Base-by-base conservation (phyloP, 2,329 filamentous ascomycete genomes). In the Knoxdaviesia capensis region DNA sequence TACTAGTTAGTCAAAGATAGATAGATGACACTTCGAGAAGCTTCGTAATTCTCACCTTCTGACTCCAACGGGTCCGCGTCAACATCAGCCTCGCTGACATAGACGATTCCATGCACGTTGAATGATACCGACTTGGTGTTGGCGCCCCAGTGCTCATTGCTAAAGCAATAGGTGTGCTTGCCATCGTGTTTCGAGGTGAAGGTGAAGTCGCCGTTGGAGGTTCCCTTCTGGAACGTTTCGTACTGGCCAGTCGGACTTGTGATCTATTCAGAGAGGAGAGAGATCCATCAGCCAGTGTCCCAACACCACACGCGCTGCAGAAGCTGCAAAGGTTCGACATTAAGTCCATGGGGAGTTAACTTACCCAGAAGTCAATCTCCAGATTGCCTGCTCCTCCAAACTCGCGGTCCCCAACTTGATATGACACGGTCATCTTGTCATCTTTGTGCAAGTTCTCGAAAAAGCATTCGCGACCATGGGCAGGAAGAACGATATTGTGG, bases 31-130 rank as follows among this genome's bases (percentile, higher is more conserved):
- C 3, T 20, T 20, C 20, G 6, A 7, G 11, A 38, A 41, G 35
- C 5, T 2, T 8, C 8, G 38, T 5, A 38, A 47, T 7, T 57
- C 66, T 47, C 69, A 88, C 84, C 79, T 75, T 96, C 90, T 48
- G 72, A 71, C 60, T 98, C 90, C 50, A 98, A 68, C 20, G 90
- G 90, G 56, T 96, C 88, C 52, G 80, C 73, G 31, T 82, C 74
- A 46, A 80, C 71, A 53, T 96, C 88, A 46, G 73, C 68, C 61
- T 96, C 90, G 43, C 83, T 81, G 41, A 98, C 86, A 62, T 96
- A 98, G 56, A 98, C 88, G 50, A 98, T 85, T 52, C 90, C 90
- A 63, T 98, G 90, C 41, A 98, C 90, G 60, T 98, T 98, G 75
- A 98, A 98, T 44, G 85, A 93, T 42, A 98, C 88, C 61, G 98